Base-by-base conservation (phyloP, 257 asterid species). In the Penstemon barbatus region DNA sequence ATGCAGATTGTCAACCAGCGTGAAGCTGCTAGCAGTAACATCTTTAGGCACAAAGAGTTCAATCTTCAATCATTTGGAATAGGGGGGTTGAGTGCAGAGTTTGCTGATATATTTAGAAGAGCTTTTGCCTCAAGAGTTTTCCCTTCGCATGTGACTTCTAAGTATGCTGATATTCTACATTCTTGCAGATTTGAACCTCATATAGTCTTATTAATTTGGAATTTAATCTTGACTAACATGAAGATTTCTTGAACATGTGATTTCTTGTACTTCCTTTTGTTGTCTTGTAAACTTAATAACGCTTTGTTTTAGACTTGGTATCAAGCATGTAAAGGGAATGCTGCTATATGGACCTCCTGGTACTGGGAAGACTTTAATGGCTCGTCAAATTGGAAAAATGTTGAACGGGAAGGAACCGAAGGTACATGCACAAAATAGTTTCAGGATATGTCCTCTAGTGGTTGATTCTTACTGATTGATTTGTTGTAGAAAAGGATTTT, bases 61-160 rank as follows among this genome's bases (percentile, higher is more conserved):
- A 91, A 94, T 74, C 96, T 91, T 64, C 82, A 91, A 48, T 83
- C 96, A 25, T 84, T 91, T 56, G 99, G 99, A 52, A 91, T 94
- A 55, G 99, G 99, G 74, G 99, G 99, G 70, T 82, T 94, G 81
- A 77, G 97, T 82, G 97, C 85, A 61, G 97, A 94, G 81, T 94
- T 94, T 80, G 96, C 92, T 56, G 99, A 91, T 75, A 94, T 94
- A 77, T 94, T 94, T 72, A 87, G 99, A 79, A 89, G 99, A 84
- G 99, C 99, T 81, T 94, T 94, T 81, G 99, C 99, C 37, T 94
- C 98, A 6, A 86, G 99, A 75, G 99, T 94, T 76, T 94, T 89
- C 81, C 99, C 99, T 75, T 69, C 98, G 4, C 97, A 91, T 52
- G 99, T 94, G 76, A 87, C 99, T 57, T 82, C 86, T 69, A 94